Evolutionary conservation across 2,329 filamentous ascomycete genomes (phyloP), one percentile per base, ranked within the genome.

Genomic region (Fusarium sp.): DNA sequence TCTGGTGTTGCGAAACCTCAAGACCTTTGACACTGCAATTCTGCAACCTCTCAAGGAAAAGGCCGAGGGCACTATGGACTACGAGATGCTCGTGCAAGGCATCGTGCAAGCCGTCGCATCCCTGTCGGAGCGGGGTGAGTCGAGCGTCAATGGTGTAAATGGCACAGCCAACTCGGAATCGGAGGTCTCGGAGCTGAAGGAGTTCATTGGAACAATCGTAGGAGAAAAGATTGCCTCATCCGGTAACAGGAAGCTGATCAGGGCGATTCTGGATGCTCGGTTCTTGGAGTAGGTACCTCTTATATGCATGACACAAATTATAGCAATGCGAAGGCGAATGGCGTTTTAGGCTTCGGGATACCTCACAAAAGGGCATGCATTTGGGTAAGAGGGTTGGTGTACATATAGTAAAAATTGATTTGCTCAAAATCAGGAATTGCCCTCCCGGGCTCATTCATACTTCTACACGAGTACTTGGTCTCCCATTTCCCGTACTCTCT

Each of bases 1-100:
- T 2, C 81, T 91, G 35, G 84, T 90, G 14, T 80, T 91, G 36
- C 86, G 87, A 20, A 89, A 89, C 74, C 82, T 91, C 51, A 87
- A 87, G 74, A 83, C 83, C 16, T 88, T 90, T 62, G 88, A 90
- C 75, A 77, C 83, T 0, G 83, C 83, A 8, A 88, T 91, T 66
- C 83, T 91, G 56, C 83, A 85, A 68, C 88, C 88, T 6, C 80
- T 91, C 46, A 85, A 82, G 64, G 87, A 89, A 42, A 87, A 85
- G 76, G 83, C 84, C 16, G 87, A 88, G 35, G 79, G 82, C 1
- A 81, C 81, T 8, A 82, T 88, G 59, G 88, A 91, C 74, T 86
- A 87, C 64, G 87, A 90, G 75, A 86, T 88, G 82, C 81, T 91
- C 12, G 82, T 90, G 0, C 85, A 88, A 62, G 88, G 84, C n/a